phyloP scores from a whole-genome alignment of 2,329 filamentous ascomycete genomes.

The Fusarium secorum region DNA sequence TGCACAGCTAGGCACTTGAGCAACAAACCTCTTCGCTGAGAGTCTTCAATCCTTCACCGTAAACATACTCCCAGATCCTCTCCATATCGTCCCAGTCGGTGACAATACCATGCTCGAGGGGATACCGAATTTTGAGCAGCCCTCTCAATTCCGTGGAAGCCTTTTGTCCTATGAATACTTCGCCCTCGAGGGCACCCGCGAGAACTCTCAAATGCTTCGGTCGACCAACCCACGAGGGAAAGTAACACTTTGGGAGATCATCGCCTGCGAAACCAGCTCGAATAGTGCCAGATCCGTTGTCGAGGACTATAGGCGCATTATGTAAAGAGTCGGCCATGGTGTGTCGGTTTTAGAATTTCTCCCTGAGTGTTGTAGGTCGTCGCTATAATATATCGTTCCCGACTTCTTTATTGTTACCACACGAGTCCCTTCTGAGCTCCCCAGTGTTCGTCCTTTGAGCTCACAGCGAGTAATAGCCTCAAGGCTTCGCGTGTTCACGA shows the following conservation, averaged over 20 bases:
- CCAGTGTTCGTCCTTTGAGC: constrained; percentile 24
- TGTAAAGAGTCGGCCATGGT: constrained; percentile 74
- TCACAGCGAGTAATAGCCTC: constrained; percentile 24
- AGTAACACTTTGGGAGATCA: constrained; percentile 94
- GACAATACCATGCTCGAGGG: constrained; percentile 95
- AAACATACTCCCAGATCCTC: constrained; percentile 98
- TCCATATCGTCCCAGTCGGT: constrained; percentile 99
- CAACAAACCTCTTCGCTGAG: constrained; percentile 85
- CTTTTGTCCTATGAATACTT: constrained; percentile 94
- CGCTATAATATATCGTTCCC: constrained; percentile 30
- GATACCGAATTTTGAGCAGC: constrained; percentile 93
- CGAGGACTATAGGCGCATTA: constrained; percentile 97
- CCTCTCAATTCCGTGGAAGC: constrained; percentile 88
- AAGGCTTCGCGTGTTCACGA: constrained; percentile 11
- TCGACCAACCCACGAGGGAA: constrained; percentile 94
- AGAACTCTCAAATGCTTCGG: constrained; percentile 95
- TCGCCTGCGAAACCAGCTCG: constrained; percentile 96
- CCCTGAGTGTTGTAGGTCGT: constrained; percentile 10
- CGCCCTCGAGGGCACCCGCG: constrained; percentile 94
- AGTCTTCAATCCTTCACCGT: constrained; percentile 94
- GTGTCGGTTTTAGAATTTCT: constrained; percentile 2
- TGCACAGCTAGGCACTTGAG: background rate
- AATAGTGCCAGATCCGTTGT: constrained; percentile 98
- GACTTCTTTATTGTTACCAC: constrained; percentile 29
- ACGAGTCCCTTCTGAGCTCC: constrained; percentile 32